These are phyloP conservation scores for Mycosphaerella arachidis DNA, from an alignment of 2,329 filamentous ascomycete genomes.

Conservation along the genomic window DNA sequence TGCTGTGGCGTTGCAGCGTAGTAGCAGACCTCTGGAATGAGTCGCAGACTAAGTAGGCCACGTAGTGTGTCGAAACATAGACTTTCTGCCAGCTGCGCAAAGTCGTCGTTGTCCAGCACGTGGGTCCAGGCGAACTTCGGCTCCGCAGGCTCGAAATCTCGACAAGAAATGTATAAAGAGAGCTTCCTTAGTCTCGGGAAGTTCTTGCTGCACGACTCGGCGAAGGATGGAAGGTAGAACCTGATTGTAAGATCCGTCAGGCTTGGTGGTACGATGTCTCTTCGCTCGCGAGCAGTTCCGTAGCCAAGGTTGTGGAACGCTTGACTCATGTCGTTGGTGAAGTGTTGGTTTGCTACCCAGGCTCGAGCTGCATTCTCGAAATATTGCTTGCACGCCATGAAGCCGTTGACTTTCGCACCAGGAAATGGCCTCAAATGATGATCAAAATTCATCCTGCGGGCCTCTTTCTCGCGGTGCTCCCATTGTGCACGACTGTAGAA, in stretches of 20 bases:
- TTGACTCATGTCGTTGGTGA: background rate
- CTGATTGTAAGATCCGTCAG: background rate
- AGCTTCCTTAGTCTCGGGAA: background rate
- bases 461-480: background rate
- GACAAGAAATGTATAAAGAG: background rate
- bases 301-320: background rate
- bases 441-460: background rate
- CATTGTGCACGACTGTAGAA: background rate
- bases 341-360: conserved; percentile 3
- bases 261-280: background rate
- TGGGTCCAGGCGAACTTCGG: background rate
- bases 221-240: background rate
- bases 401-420: conserved; percentile 2
- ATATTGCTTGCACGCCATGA: conserved; percentile 4
- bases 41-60: background rate
- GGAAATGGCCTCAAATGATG: background rate
- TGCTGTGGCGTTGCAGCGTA: background rate
- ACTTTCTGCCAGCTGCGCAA: background rate
- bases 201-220: background rate
- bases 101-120: background rate
- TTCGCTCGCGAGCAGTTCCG: background rate
- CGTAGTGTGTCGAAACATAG: background rate
- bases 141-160: background rate
- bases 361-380: background rate
- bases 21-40: background rate